These are phyloP conservation scores for Pinus albicaulis DNA, from an alignment of 75 land plant genomes.

Conservation along the genomic window DNA sequence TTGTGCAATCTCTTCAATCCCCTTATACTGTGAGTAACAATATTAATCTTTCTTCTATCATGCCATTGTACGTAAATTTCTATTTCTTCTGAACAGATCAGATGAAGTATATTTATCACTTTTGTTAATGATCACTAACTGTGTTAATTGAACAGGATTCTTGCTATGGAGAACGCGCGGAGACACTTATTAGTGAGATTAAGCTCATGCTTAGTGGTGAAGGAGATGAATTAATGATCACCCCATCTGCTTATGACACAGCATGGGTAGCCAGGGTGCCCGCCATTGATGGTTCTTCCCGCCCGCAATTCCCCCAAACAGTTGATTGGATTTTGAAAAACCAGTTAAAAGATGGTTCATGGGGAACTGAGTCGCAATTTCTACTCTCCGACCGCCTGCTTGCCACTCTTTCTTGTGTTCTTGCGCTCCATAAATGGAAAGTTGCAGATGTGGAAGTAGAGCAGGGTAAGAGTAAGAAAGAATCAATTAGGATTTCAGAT, in stretches of 20 bases:
- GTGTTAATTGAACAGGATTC: too few relatives aligned
- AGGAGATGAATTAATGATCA: slow-evolving; percentile 36
- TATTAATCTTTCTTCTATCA: too few relatives aligned
- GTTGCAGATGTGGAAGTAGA: not conserved
- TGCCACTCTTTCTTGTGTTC: slow-evolving; percentile 33
- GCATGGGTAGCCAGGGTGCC: slow-evolving; percentile 80
- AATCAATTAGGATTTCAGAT: too few relatives aligned
- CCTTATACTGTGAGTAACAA: too few relatives aligned
- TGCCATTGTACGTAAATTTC: too few relatives aligned
- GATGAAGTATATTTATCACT: too few relatives aligned
- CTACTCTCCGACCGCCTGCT: slow-evolving; percentile 23
- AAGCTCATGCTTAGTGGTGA: slow-evolving; percentile 20
- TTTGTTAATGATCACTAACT: too few relatives aligned
- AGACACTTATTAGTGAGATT: slow-evolving; percentile 23
- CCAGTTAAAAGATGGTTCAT: slow-evolving; percentile 41
- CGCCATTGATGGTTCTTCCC: not conserved
- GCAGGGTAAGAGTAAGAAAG: not conserved
- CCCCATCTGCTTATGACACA: slow-evolving; percentile 70
- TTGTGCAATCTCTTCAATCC: too few relatives aligned
- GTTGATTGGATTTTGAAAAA: slow-evolving; percentile 34
- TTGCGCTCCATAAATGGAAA: slow-evolving; percentile 17
- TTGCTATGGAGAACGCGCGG: not conserved
- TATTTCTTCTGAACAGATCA: too few relatives aligned
- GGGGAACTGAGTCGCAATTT: slow-evolving; percentile 25
- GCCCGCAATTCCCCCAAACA: slow-evolving; percentile 32